phyloP scores from a whole-genome alignment of 2,329 filamentous ascomycete genomes.

The Diplodia sapinea region DNA sequence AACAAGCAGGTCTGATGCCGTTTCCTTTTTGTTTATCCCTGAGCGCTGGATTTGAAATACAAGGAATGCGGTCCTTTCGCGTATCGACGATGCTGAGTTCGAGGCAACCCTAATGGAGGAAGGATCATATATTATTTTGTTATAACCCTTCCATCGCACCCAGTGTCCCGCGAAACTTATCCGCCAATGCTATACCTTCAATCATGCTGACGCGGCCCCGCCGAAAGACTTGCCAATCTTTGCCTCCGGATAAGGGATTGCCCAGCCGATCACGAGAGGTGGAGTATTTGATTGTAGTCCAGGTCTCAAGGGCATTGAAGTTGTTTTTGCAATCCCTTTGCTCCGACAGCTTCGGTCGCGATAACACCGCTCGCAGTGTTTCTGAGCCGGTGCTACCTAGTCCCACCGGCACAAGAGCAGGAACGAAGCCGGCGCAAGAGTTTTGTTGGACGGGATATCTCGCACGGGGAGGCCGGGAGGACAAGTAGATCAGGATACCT shows the following conservation, averaged over 20 bases:
- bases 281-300: not conserved
- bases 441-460: not conserved
- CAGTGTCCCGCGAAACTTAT: not conserved
- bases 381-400: not conserved
- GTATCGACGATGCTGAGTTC: not conserved
- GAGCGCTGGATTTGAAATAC: not conserved
- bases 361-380: not conserved
- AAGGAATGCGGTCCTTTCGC: not conserved
- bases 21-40: no score
- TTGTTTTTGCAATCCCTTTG: not conserved
- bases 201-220: slow-evolving; percentile 3
- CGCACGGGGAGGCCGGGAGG: not conserved
- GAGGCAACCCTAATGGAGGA: not conserved
- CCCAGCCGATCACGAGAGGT: not conserved
- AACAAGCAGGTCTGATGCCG: not conserved
- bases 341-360: not conserved
- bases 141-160: not conserved
- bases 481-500: not conserved
- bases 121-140: not conserved
- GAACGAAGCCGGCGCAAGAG: not conserved
- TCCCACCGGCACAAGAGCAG: not conserved
- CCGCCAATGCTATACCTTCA: not conserved
- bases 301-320: not conserved
- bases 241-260: not conserved
- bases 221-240: not conserved